Conservation (phyloP, 1,139 yeast genomes). For the Yamadazyma taylorii region DNA sequence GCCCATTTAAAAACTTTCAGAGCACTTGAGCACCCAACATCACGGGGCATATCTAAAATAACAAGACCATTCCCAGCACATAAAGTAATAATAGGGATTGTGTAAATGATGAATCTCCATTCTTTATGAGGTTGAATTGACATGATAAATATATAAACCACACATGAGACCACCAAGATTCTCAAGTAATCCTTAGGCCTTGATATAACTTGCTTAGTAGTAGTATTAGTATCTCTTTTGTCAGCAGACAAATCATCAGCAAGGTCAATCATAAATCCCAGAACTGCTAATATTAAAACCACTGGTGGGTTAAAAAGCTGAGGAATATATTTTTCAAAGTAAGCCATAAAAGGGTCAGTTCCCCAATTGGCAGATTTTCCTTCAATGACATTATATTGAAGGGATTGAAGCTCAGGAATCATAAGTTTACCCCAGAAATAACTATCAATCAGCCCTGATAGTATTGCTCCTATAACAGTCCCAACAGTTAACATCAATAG, state of each 20-base stretch:
- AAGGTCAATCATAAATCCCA: constrained; percentile 46
- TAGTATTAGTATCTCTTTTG: no score
- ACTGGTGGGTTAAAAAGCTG: constrained; percentile 64
- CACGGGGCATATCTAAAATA: no score
- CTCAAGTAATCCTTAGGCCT: constrained; percentile 24
- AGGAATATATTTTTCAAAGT: constrained; percentile 49
- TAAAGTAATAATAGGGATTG: constrained; percentile 66
- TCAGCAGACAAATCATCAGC: constrained; percentile 24
- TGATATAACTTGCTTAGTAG: no score
- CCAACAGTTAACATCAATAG: constrained; percentile 52
- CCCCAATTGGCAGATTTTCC: constrained; percentile 87
- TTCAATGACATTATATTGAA: constrained; percentile 67
- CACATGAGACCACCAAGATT: constrained; percentile 40
- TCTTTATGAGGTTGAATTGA: constrained; percentile 92
- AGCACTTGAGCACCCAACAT: constrained; percentile 3
- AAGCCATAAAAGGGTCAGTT: constrained; percentile 67
- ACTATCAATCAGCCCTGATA: constrained; percentile 63
- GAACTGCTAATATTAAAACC: constrained; percentile 44
- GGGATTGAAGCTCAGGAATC: constrained; percentile 75
- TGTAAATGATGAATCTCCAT: constrained; percentile 85
- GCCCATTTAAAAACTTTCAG: constrained; percentile 24
- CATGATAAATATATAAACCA: constrained; percentile 57
- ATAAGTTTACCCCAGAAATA: constrained; percentile 64
- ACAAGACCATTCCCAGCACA: constrained; percentile 67
- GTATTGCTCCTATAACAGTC: constrained; percentile 47